Conservation (phyloP, 176 grass and related monocot genomes). For the Zoysia japonica region DNA sequence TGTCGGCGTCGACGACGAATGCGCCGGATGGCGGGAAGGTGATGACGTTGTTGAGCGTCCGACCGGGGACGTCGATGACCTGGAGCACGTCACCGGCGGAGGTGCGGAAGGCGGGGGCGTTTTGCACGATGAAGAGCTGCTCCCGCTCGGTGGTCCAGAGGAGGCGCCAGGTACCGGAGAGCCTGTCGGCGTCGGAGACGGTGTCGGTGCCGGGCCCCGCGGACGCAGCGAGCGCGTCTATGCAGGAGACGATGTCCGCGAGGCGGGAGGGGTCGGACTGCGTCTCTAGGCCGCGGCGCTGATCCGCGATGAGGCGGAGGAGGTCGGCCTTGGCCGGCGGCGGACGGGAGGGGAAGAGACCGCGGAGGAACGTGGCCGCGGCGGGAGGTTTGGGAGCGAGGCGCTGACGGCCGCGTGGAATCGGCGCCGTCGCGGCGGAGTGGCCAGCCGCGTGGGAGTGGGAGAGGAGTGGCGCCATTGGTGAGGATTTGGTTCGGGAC, state of each 20-base stretch:
- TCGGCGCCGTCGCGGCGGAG: slow-evolving; percentile 24
- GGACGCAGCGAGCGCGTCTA: slow-evolving; percentile 56
- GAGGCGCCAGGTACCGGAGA: slow-evolving; percentile 85
- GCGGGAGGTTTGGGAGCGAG: slow-evolving; percentile 25
- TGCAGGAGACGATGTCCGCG: slow-evolving; percentile 70
- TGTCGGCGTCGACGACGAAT: slow-evolving; percentile 71
- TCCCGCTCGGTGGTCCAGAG: slow-evolving; percentile 96
- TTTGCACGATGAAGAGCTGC: slow-evolving; percentile 94
- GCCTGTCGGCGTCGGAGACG: slow-evolving; percentile 44
- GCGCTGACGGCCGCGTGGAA: slow-evolving; percentile 15
- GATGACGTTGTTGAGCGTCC: slow-evolving; percentile 82
- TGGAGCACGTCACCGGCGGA: slow-evolving; percentile 87
- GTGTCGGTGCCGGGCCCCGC: slow-evolving; percentile 43
- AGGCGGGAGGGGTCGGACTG: slow-evolving; percentile 62
- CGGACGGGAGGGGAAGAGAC: slow-evolving; percentile 46
- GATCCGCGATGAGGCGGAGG: slow-evolving; percentile 75
- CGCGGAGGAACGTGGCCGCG: slow-evolving; percentile 39
- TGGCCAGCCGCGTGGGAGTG: slow-evolving; percentile 10
- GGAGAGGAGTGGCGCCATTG: slow-evolving; percentile 54
- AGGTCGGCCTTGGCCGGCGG: slow-evolving; percentile 62
- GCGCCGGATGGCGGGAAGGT: slow-evolving; percentile 81
- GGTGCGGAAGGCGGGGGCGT: slow-evolving; percentile 70
- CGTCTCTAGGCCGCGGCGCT: slow-evolving; percentile 71
- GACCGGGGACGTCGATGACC: slow-evolving; percentile 69
- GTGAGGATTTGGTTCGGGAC: slow-evolving; percentile 33